Evolutionary conservation across 2,329 filamentous ascomycete genomes (phyloP).

Genomic region (Cordyceps cicadae): DNA sequence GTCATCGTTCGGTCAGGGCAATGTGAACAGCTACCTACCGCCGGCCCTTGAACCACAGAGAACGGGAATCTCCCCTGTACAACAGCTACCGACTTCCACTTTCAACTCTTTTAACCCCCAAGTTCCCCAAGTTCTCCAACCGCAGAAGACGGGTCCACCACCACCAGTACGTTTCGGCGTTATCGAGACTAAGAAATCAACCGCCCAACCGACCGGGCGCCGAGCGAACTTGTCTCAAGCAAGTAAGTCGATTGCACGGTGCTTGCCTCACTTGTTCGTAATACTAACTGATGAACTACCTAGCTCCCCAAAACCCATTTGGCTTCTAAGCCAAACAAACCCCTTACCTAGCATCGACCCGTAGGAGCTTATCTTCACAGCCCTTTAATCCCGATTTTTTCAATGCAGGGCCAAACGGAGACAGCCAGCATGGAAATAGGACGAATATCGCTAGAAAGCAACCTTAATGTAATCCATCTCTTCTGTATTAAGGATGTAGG

Average conservation of each 20-base stretch:
- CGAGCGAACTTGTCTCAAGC: conserved; percentile 88
- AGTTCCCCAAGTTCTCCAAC: conserved; percentile 37
- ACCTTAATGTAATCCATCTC: conserved; percentile 1
- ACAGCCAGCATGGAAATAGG: background rate
- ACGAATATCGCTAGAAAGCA: background rate
- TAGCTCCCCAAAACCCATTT: conserved; percentile 47
- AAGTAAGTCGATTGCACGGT: conserved; percentile 55
- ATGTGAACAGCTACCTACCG: conserved; percentile 51
- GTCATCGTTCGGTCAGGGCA: conserved; percentile 42
- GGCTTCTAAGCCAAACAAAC: conserved; percentile 31
- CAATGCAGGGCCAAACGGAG: background rate
- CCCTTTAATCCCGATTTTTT: background rate
- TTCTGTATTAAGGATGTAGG: background rate
- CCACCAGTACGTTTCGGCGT: conserved; percentile 87
- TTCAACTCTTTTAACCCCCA: conserved; percentile 42
- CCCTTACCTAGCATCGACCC: background rate
- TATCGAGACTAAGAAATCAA: conserved; percentile 64
- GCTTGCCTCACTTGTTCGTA: background rate
- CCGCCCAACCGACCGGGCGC: conserved; percentile 78
- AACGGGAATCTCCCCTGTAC: conserved; percentile 38
- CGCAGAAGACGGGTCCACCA: conserved; percentile 54
- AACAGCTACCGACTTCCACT: conserved; percentile 42
- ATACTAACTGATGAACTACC: background rate
- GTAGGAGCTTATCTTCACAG: background rate
- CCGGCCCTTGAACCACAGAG: conserved; percentile 52